phyloP scores from a whole-genome alignment of 345 rosid genomes.

The Microcos paniculata region DNA sequence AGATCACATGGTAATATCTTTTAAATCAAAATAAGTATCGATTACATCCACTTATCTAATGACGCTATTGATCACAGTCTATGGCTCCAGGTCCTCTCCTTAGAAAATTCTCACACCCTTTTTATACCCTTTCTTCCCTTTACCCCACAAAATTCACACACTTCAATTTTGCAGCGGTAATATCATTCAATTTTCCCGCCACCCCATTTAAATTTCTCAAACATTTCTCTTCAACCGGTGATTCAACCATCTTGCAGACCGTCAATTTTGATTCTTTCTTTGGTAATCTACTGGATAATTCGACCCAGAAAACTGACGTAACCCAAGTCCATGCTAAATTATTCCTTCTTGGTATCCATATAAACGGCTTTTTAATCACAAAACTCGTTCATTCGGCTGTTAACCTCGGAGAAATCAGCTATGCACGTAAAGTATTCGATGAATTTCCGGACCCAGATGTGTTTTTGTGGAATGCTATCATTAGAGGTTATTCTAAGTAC shows the following conservation, averaged over 20 bases:
- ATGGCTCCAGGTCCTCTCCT: neutral
- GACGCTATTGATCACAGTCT: too few relatives aligned
- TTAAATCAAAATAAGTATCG: too few relatives aligned
- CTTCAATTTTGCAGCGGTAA: neutral
- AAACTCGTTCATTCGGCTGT: conserved; percentile 37
- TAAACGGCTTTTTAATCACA: conserved; percentile 47
- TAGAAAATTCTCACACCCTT: neutral
- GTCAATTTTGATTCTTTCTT: conserved; percentile 36
- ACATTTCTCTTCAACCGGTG: conserved; percentile 1
- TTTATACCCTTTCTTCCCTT: neutral
- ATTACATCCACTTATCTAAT: too few relatives aligned
- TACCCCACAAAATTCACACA: neutral
- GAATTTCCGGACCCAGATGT: conserved; percentile 52
- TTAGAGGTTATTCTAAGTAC: conserved; percentile 52
- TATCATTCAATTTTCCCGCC: conserved; percentile 17
- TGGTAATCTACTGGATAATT: conserved; percentile 43
- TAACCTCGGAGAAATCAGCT: conserved; percentile 37
- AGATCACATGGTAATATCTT: too few relatives aligned
- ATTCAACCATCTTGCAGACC: neutral
- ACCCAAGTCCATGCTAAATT: conserved; percentile 53
- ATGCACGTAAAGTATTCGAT: conserved; percentile 63
- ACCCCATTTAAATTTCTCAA: conserved; percentile 1
- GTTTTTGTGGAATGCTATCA: conserved; percentile 61
- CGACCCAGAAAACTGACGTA: conserved; percentile 33
- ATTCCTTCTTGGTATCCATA: conserved; percentile 38